Evolutionary conservation across 345 rosid species (phyloP).

Genomic region (Reutealis trisperma): DNA sequence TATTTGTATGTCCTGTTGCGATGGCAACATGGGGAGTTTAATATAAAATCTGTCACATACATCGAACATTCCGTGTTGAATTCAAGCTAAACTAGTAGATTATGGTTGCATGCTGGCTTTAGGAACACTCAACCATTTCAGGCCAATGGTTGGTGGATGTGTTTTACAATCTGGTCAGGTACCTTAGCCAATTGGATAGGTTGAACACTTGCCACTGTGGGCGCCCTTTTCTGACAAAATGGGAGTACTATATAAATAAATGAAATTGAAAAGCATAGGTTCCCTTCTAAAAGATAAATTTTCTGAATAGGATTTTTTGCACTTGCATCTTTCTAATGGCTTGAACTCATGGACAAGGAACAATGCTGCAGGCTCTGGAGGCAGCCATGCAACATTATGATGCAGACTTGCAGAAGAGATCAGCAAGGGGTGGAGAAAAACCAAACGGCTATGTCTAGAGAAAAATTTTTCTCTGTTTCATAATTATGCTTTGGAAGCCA

Average conservation of each 20-base stretch:
- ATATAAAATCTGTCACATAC: background rate
- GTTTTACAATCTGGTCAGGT: no score
- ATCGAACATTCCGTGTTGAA: background rate
- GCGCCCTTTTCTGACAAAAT: no score
- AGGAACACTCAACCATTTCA: background rate
- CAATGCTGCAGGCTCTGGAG: conserved; percentile 30
- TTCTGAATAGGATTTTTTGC: background rate
- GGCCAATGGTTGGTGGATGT: background rate
- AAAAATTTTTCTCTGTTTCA: background rate
- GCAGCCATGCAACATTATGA: conserved; percentile 41
- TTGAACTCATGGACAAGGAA: background rate
- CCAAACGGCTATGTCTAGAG: conserved; percentile 31
- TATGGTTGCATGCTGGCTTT: background rate
- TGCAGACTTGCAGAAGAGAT: conserved; percentile 34
- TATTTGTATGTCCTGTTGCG: background rate
- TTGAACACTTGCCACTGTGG: background rate
- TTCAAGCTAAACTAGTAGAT: background rate
- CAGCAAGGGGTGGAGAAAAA: conserved; percentile 21
- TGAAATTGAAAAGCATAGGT: background rate
- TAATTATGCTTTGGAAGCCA: background rate
- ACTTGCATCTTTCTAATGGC: background rate
- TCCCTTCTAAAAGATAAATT: background rate
- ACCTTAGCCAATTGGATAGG: no score
- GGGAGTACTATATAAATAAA: background rate
- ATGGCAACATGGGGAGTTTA: background rate